Percentiles rank a stretch among this genome's conserved stretches.
Evolutionary conservation across 139 green algal species (phyloP).

Genomic region (Penium margaritaceum): DNA sequence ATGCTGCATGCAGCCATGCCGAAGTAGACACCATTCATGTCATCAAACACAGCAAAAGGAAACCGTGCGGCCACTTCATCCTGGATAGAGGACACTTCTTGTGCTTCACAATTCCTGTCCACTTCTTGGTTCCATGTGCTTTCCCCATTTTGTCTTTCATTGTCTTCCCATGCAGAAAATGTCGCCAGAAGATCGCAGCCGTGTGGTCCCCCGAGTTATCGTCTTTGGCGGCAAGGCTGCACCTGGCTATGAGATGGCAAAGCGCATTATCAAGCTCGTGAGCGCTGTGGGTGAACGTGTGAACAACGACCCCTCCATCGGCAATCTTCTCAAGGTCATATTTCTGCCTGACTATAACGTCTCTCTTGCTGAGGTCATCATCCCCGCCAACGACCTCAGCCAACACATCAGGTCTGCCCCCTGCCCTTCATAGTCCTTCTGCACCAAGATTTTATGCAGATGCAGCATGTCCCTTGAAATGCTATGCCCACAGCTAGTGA

Average conservation of each 20-base stretch:
- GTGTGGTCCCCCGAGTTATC: conserved; percentile 71
- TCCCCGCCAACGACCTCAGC: conserved; percentile 68
- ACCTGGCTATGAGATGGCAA: conserved; percentile 93
- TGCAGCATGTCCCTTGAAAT: background rate
- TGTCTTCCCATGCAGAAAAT: background rate
- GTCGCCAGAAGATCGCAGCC: conserved; percentile 50
- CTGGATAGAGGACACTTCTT: background rate
- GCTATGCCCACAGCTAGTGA: background rate
- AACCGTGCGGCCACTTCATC: background rate
- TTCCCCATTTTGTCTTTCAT: background rate
- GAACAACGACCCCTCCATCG: conserved; percentile 62
- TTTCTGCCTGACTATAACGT: conserved; percentile 98
- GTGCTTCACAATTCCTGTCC: background rate
- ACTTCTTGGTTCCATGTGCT: background rate
- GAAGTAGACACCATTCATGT: background rate
- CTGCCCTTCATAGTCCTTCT: background rate
- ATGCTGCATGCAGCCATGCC: background rate
- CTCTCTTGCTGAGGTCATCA: conserved; percentile 65
- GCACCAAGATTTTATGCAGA: background rate
- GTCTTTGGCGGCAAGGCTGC: conserved; percentile 94
- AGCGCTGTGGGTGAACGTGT: conserved; percentile 68
- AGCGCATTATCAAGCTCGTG: conserved; percentile 94
- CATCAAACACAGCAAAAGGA: background rate
- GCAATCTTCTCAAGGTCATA: conserved; percentile 77
- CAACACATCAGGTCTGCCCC: conserved; percentile 64